Percentiles rank a stretch among this genome's conserved stretches.
phyloP scores from a whole-genome alignment of 352 stramenopile genomes.

The Globisporangium alternatum region DNA sequence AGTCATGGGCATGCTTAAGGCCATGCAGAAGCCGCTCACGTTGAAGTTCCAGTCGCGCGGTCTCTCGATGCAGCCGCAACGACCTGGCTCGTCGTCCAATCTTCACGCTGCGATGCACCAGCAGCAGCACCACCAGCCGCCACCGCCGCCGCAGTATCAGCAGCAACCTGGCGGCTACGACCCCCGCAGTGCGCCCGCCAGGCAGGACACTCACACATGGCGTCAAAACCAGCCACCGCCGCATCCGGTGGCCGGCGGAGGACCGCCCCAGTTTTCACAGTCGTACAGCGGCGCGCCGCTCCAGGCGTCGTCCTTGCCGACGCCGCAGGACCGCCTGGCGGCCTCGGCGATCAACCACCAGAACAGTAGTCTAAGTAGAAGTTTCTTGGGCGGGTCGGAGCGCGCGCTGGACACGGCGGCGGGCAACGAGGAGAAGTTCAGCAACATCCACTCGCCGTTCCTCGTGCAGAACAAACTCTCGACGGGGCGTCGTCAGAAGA shows the following conservation, averaged over 20 bases:
- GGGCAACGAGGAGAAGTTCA: conserved; percentile 82
- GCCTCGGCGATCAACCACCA: conserved; percentile 25
- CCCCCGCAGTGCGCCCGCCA: conserved; percentile 15
- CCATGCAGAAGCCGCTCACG: conserved; percentile 84
- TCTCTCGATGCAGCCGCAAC: conserved; percentile 15
- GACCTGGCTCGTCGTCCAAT: conserved; percentile 19
- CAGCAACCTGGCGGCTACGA: conserved; percentile 22
- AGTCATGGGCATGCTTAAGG: conserved; percentile 85
- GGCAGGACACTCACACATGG: conserved; percentile 65
- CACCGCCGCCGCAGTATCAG: neutral
- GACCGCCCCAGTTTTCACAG: conserved; percentile 22
- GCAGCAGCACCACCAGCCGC: neutral
- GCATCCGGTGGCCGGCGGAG: conserved; percentile 4
- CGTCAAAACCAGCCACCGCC: conserved; percentile 44
- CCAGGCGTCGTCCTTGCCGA: conserved; percentile 24
- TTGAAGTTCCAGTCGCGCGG: conserved; percentile 74
- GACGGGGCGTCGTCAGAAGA: conserved; percentile 81
- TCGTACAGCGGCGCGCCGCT: conserved; percentile 31
- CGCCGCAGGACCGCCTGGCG: conserved; percentile 18
- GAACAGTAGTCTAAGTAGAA: conserved; percentile 69
- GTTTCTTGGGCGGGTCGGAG: conserved; percentile 28
- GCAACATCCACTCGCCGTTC: conserved; percentile 85
- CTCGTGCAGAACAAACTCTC: conserved; percentile 85
- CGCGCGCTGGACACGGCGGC: conserved; percentile 31
- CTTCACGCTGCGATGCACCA: conserved; percentile 17